Evolutionary conservation across 2,329 filamentous ascomycete genomes (phyloP).

Genomic region (Neofusicoccum umdonicola): DNA sequence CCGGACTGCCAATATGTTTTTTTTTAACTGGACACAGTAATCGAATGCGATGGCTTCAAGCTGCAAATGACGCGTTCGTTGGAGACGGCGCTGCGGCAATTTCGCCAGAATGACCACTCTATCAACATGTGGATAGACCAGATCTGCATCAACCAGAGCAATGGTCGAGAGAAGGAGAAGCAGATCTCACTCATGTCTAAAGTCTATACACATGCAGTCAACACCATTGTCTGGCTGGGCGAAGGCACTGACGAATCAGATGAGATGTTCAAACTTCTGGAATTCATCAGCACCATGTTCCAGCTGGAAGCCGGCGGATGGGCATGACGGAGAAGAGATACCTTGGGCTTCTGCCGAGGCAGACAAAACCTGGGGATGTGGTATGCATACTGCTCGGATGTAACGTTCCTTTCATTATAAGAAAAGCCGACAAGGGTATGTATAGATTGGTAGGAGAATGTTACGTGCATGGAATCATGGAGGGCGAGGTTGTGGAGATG

Average conservation of each 20-base stretch:
- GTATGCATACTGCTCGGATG: constrained; percentile 23
- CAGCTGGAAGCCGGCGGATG: constrained; percentile 24
- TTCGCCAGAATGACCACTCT: constrained; percentile 22
- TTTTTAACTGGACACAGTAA: background rate
- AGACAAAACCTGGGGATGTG: constrained; percentile 19
- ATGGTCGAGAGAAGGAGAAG: constrained; percentile 24
- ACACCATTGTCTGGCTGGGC: constrained; percentile 30
- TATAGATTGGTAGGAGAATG: constrained; percentile 2
- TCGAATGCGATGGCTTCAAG: background rate
- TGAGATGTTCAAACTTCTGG: constrained; percentile 23
- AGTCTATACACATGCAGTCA: constrained; percentile 27
- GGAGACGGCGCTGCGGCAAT: constrained; percentile 21
- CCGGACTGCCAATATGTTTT: background rate
- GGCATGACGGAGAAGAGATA: constrained; percentile 23
- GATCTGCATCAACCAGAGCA: constrained; percentile 25
- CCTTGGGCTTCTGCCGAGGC: constrained; percentile 26
- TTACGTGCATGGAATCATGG: background rate
- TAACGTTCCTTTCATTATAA: constrained; percentile 24
- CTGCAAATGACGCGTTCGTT: constrained; percentile 24
- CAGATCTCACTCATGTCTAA: constrained; percentile 28
- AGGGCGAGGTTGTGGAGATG: background rate
- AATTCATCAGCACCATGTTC: constrained; percentile 18
- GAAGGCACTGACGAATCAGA: constrained; percentile 21
- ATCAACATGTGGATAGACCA: constrained; percentile 29
- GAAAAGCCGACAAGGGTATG: background rate